These are phyloP conservation scores for Raddia guianensis DNA, from an alignment of 176 grass and related monocot species.

Conservation along the genomic window DNA sequence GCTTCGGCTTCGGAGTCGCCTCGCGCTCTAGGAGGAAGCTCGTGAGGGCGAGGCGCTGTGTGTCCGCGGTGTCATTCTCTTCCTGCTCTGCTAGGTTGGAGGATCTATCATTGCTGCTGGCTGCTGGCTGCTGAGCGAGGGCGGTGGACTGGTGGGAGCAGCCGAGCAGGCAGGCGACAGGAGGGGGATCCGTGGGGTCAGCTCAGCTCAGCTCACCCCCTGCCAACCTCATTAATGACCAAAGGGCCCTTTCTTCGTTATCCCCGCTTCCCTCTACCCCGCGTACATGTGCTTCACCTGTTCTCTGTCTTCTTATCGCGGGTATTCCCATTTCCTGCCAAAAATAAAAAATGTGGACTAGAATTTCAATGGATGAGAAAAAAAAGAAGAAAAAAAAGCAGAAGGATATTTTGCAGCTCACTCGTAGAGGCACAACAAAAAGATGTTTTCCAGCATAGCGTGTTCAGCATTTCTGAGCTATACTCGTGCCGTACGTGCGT, in stretches of 20 bases:
- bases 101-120: slow-evolving; percentile 49
- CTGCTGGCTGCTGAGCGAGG: slow-evolving; percentile 19
- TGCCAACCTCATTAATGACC: slow-evolving; percentile 39
- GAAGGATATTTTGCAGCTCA: neutral
- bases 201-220: neutral
- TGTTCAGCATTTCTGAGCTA: neutral
- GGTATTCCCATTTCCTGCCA: too few species aligned
- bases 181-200: slow-evolving; percentile 34
- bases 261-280: neutral
- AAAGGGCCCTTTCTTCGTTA: neutral
- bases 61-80: slow-evolving; percentile 12
- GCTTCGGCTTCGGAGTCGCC: too few species aligned
- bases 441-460: neutral
- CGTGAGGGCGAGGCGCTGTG: neutral
- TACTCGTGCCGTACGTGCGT: too few species aligned
- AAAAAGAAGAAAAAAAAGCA: too few species aligned
- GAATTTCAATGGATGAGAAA: too few species aligned
- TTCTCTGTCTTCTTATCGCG: neutral
- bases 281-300: slow-evolving; percentile 23
- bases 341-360: too few species aligned
- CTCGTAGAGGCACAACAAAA: neutral
- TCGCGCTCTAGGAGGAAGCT: neutral
- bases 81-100: slow-evolving; percentile 23
- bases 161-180: neutral
- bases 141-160: slow-evolving; percentile 21